These are phyloP conservation scores for Suillus americanus DNA, from an alignment of 768 basidiomycete species.

Conservation along the genomic window DNA sequence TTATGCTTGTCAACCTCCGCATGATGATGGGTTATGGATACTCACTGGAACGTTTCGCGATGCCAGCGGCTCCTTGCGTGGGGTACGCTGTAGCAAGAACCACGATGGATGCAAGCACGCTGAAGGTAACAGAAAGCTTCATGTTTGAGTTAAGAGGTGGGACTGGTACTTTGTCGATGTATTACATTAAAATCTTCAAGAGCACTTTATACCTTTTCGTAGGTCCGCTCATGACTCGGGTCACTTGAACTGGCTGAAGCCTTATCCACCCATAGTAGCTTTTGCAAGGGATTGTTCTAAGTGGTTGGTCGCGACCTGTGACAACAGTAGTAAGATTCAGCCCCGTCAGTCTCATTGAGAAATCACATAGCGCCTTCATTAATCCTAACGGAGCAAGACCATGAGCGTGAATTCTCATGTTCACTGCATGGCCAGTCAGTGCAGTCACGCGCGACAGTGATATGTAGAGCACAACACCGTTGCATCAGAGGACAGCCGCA, in stretches of 20 bases:
- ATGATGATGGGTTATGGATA: not conserved
- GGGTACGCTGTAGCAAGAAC: not conserved
- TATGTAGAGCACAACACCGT: no score
- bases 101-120: not conserved
- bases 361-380: no score
- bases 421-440: no score
- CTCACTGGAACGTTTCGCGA: not conserved
- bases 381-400: no score
- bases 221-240: not conserved
- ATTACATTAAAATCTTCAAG: not conserved
- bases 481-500: no score
- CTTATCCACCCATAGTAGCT: not conserved
- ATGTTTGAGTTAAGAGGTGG: not conserved
- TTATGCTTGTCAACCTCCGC: not conserved
- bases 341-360: no score
- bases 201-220: not conserved
- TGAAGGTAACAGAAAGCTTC: not conserved
- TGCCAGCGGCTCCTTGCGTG: not conserved
- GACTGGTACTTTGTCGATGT: not conserved
- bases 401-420: no score
- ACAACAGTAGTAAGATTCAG: no score
- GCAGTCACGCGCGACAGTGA: no score
- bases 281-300: not conserved
- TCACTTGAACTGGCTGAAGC: not conserved
- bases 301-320: not conserved